These are phyloP conservation scores for Paramyrothecium sp. DNA, from an alignment of 2,329 filamentous ascomycete species.

Conservation along the genomic window DNA sequence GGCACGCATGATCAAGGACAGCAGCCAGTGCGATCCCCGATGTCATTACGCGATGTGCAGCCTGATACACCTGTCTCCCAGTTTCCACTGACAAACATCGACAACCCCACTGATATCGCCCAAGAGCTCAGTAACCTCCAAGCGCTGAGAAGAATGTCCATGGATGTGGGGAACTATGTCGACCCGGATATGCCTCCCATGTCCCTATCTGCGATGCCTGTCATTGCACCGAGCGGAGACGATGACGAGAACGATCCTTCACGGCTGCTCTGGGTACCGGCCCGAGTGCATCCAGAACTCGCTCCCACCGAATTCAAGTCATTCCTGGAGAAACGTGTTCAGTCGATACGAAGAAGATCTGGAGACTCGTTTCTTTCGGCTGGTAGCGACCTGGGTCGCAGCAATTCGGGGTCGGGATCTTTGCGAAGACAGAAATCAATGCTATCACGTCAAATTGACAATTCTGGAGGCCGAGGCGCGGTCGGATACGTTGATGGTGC, in stretches of 20 bases:
- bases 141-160: conserved; percentile 87
- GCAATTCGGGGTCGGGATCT: conserved; percentile 57
- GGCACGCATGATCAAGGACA: conserved; percentile 39
- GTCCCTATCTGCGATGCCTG: conserved; percentile 66
- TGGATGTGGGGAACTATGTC: conserved; percentile 77
- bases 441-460: conserved; percentile 89
- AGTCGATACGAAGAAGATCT: conserved; percentile 83
- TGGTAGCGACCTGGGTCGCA: conserved; percentile 49
- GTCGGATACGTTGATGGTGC: conserved; percentile 80
- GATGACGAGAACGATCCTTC: conserved; percentile 88
- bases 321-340: conserved; percentile 89
- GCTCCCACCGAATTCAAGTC: conserved; percentile 96
- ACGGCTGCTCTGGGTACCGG: conserved; percentile 92
- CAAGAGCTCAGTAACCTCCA: conserved; percentile 92
- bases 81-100: conserved; percentile 86
- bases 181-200: conserved; percentile 75
- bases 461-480: conserved; percentile 53
- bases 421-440: conserved; percentile 90
- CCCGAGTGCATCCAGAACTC: conserved; percentile 88
- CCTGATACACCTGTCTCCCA: conserved; percentile 62
- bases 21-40: conserved; percentile 49
- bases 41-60: conserved; percentile 53
- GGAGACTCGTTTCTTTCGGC: conserved; percentile 66
- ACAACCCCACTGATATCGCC: conserved; percentile 82
- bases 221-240: conserved; percentile 67